phyloP scores from a whole-genome alignment of 192 early-diverging fungal genomes.

The Gaertneriomyces sp. region DNA sequence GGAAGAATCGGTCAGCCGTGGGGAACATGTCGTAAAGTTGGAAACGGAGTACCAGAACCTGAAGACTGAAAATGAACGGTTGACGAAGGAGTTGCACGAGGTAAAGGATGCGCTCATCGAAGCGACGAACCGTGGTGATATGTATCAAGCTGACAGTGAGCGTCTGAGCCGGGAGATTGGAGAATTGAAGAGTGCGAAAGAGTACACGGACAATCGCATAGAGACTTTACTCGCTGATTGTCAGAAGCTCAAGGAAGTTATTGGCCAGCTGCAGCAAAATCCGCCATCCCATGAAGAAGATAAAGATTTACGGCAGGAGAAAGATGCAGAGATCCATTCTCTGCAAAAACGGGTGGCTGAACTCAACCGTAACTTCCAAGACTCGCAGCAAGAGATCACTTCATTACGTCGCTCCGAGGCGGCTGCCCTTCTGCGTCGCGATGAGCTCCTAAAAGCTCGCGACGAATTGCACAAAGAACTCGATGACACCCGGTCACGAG shows the following conservation, averaged over 20 bases:
- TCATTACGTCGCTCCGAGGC: no score
- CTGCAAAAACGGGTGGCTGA: no score
- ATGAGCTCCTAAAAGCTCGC: conserved; percentile 1
- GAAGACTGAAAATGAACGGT: not conserved
- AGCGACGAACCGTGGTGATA: not conserved
- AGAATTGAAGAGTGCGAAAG: not conserved
- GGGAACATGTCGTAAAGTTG: no score
- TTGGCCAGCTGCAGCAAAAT: no score
- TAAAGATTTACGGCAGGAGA: no score
- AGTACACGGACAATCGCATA: not conserved
- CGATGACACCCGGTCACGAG: conserved; percentile 5
- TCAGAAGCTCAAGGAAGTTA: no score
- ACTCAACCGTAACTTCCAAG: no score
- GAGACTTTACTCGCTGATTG: no score
- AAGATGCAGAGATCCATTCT: no score
- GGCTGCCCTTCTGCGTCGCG: not conserved
- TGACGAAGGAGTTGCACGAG: not conserved
- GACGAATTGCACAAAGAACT: conserved; percentile 5
- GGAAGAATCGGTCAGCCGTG: not conserved
- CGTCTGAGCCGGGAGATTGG: not conserved
- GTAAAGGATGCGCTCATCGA: not conserved
- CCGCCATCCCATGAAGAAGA: no score
- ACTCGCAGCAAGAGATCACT: no score
- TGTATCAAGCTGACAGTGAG: not conserved
- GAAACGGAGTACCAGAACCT: not conserved